A percentile compares a stretch with the other conserved stretches of the same genome.
phyloP scores from a whole-genome alignment of 129 eudicot species.

The Solidago caesia region DNA sequence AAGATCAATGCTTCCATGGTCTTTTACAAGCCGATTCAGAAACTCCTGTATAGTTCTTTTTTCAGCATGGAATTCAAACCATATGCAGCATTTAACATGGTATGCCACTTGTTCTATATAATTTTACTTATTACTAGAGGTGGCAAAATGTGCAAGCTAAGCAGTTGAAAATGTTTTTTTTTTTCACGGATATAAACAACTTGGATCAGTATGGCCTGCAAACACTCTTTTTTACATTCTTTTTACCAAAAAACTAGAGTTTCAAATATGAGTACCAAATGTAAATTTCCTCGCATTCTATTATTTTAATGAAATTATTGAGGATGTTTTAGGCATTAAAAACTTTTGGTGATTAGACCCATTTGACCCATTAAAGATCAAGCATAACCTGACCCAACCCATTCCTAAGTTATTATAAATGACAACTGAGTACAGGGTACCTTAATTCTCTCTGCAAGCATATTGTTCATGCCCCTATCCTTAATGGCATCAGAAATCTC shows the following conservation, averaged over 20 bases:
- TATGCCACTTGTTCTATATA: conserved; percentile 1
- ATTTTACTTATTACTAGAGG: neutral
- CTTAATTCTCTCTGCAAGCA: conserved; percentile 93
- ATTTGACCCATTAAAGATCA: neutral
- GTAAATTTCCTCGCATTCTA: neutral
- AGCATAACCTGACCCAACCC: neutral
- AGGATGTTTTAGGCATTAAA: neutral
- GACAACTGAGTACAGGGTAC: conserved; percentile 49
- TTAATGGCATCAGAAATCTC: conserved; percentile 76
- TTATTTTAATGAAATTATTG: neutral
- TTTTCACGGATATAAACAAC: neutral
- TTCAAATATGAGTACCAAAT: neutral
- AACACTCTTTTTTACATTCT: neutral
- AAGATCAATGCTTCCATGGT: conserved; percentile 90
- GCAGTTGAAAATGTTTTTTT: neutral
- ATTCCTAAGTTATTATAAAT: neutral
- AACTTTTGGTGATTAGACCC: neutral
- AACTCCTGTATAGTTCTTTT: conserved; percentile 54
- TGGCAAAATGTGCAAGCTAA: neutral
- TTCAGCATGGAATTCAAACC: neutral
- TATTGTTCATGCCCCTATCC: conserved; percentile 97
- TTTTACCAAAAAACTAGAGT: neutral
- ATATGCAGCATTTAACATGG: conserved; percentile 8
- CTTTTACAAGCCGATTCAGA: conserved; percentile 74
- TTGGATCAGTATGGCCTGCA: no score